phyloP scores from a whole-genome alignment of 2,329 filamentous ascomycete genomes.

The Fusarium sp. region DNA sequence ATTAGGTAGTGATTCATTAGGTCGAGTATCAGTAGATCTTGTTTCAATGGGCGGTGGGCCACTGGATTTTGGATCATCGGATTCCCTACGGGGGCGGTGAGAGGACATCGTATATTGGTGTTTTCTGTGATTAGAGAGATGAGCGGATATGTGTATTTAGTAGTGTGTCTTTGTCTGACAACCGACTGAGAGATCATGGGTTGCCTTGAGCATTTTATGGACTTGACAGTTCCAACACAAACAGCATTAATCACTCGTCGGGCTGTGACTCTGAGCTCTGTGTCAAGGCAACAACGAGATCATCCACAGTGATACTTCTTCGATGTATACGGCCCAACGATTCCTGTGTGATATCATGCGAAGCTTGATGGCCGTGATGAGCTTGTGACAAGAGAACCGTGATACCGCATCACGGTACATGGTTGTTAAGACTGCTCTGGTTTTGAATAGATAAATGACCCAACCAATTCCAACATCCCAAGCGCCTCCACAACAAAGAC shows the following conservation, averaged over 20 bases:
- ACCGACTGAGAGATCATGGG: neutral
- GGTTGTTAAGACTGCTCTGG: accelerated
- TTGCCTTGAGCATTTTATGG: neutral
- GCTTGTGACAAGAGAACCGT: neutral
- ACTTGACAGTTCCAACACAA: neutral
- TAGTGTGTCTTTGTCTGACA: too few species aligned
- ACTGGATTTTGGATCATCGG: neutral
- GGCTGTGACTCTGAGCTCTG: accelerated
- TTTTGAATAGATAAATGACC: neutral
- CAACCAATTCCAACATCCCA: neutral
- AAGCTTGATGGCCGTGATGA: accelerated
- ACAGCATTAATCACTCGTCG: neutral
- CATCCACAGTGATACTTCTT: accelerated
- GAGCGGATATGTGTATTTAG: too few species aligned
- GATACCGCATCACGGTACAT: neutral
- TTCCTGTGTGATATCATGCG: accelerated
- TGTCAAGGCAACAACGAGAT: accelerated
- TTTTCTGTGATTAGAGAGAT: neutral
- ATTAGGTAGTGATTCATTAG: neutral
- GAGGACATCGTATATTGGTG: neutral
- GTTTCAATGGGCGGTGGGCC: neutral
- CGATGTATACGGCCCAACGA: accelerated
- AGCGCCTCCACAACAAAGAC: accelerated
- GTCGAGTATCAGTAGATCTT: neutral
- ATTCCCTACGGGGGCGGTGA: neutral